Conservation (phyloP, 208 protist species). For the Trypanosoma lewisi region DNA sequence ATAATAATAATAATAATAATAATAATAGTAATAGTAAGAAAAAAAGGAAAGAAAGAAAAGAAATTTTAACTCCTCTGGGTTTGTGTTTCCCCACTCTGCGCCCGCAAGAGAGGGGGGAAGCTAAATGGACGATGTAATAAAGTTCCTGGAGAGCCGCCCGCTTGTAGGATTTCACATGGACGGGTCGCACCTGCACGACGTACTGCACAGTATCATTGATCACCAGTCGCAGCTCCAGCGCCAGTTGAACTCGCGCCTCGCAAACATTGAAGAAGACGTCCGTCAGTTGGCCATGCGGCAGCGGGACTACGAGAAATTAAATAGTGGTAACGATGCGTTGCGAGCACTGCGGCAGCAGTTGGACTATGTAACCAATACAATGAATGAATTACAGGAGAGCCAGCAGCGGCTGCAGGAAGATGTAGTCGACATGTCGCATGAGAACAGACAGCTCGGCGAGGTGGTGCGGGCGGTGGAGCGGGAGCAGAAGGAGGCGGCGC, state of each 20-base stretch:
- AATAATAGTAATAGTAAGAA: not conserved
- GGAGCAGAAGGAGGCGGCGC: not conserved
- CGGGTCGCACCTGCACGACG: slow-evolving; percentile 69
- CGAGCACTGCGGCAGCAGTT: slow-evolving; percentile 41
- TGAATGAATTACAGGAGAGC: slow-evolving; percentile 44
- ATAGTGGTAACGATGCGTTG: slow-evolving; percentile 33
- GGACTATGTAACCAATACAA: too few species aligned
- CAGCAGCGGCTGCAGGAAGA: slow-evolving; percentile 40
- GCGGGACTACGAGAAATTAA: slow-evolving; percentile 37
- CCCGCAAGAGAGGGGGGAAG: too few species aligned
- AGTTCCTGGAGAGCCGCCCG: slow-evolving; percentile 76
- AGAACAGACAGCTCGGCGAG: slow-evolving; percentile 10
- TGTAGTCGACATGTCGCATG: slow-evolving; percentile 38
- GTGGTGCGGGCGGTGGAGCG: slow-evolving; percentile 35
- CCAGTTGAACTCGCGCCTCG: slow-evolving; percentile 32
- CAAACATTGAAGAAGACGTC: slow-evolving; percentile 41
- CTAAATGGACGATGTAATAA: slow-evolving; percentile 67
- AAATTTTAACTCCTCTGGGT: not conserved
- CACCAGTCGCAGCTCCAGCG: slow-evolving; percentile 40
- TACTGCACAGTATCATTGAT: slow-evolving; percentile 59
- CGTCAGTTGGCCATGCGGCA: slow-evolving; percentile 40
- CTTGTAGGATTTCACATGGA: slow-evolving; percentile 85
- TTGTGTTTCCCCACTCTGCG: not conserved
- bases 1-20: not conserved
- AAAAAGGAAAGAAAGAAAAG: not conserved